Conservation (phyloP, 345 rosid species). For the Stellera chamaejasme region DNA sequence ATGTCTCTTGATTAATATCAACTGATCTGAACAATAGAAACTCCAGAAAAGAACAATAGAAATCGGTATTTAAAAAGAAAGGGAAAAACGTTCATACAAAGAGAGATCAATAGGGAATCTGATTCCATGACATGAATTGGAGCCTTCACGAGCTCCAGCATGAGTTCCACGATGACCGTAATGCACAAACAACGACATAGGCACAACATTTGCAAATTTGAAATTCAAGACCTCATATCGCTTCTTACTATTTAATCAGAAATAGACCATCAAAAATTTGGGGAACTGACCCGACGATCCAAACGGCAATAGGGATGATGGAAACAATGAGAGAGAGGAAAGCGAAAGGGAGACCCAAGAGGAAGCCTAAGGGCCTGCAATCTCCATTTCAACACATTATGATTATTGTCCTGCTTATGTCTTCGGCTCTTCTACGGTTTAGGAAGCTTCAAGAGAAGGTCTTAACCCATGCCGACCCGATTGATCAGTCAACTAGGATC, state of each 20-base stretch:
- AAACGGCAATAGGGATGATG: constrained; percentile 51
- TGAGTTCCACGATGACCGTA: constrained; percentile 48
- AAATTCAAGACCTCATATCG: too few relatives aligned
- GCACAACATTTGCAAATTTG: constrained; percentile 36
- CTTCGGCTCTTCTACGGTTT: not conserved
- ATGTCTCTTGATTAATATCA: too few relatives aligned
- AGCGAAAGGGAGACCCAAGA: constrained; percentile 85
- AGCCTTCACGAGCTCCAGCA: constrained; percentile 59
- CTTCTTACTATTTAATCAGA: too few relatives aligned
- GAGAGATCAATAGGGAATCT: constrained; percentile 46
- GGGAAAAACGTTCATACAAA: not conserved
- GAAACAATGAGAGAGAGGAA: constrained; percentile 70
- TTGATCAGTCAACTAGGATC: too few relatives aligned
- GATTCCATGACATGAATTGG: constrained; percentile 51
- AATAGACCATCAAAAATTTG: too few relatives aligned
- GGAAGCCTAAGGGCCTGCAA: constrained; percentile 85
- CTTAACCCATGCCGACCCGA: too few relatives aligned
- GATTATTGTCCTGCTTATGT: not conserved
- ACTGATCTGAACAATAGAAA: not conserved
- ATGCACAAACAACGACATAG: constrained; percentile 73
- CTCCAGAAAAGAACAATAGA: not conserved
- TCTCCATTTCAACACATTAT: constrained; percentile 58
- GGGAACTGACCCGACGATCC: constrained; percentile 72
- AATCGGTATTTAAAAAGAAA: not conserved
- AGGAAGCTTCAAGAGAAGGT: too few relatives aligned